Percentiles rank a stretch among this genome's conserved stretches.
phyloP scores from a whole-genome alignment of 352 stramenopile genomes.

The Thraustochytrium striatum region DNA sequence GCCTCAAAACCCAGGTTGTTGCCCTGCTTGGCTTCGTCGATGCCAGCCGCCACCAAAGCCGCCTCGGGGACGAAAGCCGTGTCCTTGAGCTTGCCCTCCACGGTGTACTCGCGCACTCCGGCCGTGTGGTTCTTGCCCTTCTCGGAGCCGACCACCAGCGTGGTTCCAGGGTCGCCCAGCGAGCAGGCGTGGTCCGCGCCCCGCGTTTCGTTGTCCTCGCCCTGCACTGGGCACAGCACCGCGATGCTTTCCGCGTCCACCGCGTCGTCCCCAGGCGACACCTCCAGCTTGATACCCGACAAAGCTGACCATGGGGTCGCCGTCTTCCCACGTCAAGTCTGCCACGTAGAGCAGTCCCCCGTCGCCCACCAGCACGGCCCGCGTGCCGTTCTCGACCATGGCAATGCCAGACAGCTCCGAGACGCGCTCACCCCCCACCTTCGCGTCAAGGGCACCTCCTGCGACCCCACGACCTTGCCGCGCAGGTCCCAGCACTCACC shows the following conservation, averaged over 20 bases:
- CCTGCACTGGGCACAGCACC: too few relatives aligned
- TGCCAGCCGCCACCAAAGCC: not conserved
- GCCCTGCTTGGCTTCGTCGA: not conserved
- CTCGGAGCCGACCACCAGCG: constrained; percentile 1
- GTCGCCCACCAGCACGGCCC: too few relatives aligned
- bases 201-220: too few relatives aligned
- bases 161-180: not conserved
- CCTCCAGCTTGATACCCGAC: not conserved
- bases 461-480: too few relatives aligned
- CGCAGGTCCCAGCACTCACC: too few relatives aligned
- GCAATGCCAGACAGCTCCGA: too few relatives aligned
- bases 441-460: too few relatives aligned
- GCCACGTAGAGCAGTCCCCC: too few relatives aligned
- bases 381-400: too few relatives aligned
- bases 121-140: not conserved
- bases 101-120: not conserved
- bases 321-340: too few relatives aligned
- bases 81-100: constrained; percentile 21
- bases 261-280: not conserved
- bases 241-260: constrained; percentile 7
- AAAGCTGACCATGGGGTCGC: too few relatives aligned
- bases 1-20: constrained; percentile 20
- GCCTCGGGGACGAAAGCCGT: not conserved
- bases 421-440: too few relatives aligned
- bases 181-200: not conserved